Evolutionary conservation across 1,284 basidiomycete species (phyloP), one percentile per base, ranked within the genome.

Genomic region (Cutaneotrichosporon sp.): DNA sequence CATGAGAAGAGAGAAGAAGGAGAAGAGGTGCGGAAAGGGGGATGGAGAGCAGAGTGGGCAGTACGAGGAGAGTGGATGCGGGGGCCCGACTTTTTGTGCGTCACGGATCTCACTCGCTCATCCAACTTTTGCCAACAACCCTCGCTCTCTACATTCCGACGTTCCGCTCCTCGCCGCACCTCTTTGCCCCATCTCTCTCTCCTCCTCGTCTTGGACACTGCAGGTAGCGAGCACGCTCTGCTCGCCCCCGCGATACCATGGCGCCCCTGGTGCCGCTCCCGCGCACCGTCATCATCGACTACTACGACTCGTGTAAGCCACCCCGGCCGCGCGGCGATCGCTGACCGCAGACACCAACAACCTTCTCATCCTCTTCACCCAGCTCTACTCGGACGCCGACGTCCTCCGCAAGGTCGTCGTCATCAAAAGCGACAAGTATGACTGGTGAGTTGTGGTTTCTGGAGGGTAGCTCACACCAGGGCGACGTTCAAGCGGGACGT

Each of bases 291-390:
- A 78, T 81, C 20, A 59, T 81, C 56, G 80, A 81, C 63, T 81
- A 78, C 61, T 80, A 80, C 52, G 80, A 81, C 58, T 79, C 78
- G 0, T 81, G 77, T 77, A 56, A 63, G 76, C 60, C 25, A 25
- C 29, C 11, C 33, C 4, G 34, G 20, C 51, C 43, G 14, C 58
- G 10, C 42, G 22, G 4, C 45, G 9, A 22, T 25, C 20, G 10
- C 45, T 46, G 22, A 50, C 27, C 10, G 13, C 54, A 79, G 77
- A 81, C 63, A 81, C 80, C 13, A 79, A 79, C 63, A 81, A 81
- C 63, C 72, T 81, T 51, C 64, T 81, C 51, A 78, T 79, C 24
- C 69, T 81, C 10, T 80, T 81, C 62, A 76, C 75, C 2, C 64
- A 73, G 58, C 66, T 79, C 13, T 80, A 79, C 61, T 64, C 71